phyloP scores from a whole-genome alignment of 495 filamentous ascomycete genomes.

The Penicillium paxilli region DNA sequence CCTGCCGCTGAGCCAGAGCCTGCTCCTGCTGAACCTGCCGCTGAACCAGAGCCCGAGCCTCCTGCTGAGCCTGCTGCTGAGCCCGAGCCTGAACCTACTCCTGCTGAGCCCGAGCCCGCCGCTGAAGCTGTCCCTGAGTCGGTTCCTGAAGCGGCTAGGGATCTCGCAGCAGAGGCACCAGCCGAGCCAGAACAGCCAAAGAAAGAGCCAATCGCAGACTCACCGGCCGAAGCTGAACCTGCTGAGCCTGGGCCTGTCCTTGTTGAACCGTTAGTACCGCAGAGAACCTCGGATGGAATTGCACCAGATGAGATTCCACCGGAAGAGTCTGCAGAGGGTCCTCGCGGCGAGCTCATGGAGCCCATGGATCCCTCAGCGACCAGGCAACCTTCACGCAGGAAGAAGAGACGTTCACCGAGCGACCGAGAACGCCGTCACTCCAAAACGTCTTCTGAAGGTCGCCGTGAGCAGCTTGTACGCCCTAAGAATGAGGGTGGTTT shows the following conservation, averaged over 20 bases:
- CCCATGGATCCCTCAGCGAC: constrained; percentile 13
- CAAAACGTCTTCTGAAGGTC: constrained; percentile 40
- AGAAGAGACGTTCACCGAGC: constrained; percentile 29
- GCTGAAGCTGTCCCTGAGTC: constrained; percentile 3
- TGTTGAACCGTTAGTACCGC: constrained; percentile 1
- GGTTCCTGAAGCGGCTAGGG: neutral
- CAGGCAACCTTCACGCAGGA: constrained; percentile 23
- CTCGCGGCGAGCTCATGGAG: constrained; percentile 12
- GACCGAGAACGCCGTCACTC: constrained; percentile 37
- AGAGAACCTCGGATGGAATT: constrained; percentile 10
- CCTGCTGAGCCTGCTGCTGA: neutral
- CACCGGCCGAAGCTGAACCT: constrained; percentile 2
- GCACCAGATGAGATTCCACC: constrained; percentile 8
- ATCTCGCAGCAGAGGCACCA: too few relatives aligned
- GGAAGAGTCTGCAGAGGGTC: constrained; percentile 12
- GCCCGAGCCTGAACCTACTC: neutral
- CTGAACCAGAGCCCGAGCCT: neutral
- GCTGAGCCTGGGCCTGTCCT: neutral
- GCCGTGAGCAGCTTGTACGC: constrained; percentile 26
- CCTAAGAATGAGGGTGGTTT: constrained; percentile 38
- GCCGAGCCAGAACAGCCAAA: constrained; percentile 5
- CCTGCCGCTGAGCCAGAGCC: neutral
- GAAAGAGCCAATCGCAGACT: constrained; percentile 14
- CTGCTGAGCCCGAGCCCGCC: constrained; percentile 6
- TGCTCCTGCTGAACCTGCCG: constrained; percentile 5